Conservation (phyloP, 164 flowering plant species). For the grape (Vitis vinifera) region ASM3070453v1 NC_081821.1:4180001-4180500, state of each 20-base stretch:
- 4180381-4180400: constrained; percentile 3
- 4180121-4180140: constrained; percentile 39
- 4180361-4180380: constrained; percentile 13
- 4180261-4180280: no score
- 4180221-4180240: constrained; percentile 15
- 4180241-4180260: neutral
- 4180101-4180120: constrained; percentile 41
- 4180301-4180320: constrained; percentile 13
- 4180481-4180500: no score
- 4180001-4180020: constrained; percentile 50
- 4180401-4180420: neutral
- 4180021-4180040: constrained; percentile 42
- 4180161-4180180: constrained; percentile 16
- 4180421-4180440: no score
- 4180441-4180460: no score
- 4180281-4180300: neutral
- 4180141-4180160: constrained; percentile 23
- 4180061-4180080: constrained; percentile 45
- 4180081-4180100: constrained; percentile 59
- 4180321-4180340: constrained; percentile 28
- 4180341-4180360: constrained; percentile 26
- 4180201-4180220: constrained; percentile 2
- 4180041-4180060: constrained; percentile 59
- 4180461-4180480: no score
- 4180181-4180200: constrained; percentile 12